These are phyloP conservation scores for Phytophthora agathidicida DNA, from an alignment of 352 stramenopile genomes.

Conservation along the genomic window DNA sequence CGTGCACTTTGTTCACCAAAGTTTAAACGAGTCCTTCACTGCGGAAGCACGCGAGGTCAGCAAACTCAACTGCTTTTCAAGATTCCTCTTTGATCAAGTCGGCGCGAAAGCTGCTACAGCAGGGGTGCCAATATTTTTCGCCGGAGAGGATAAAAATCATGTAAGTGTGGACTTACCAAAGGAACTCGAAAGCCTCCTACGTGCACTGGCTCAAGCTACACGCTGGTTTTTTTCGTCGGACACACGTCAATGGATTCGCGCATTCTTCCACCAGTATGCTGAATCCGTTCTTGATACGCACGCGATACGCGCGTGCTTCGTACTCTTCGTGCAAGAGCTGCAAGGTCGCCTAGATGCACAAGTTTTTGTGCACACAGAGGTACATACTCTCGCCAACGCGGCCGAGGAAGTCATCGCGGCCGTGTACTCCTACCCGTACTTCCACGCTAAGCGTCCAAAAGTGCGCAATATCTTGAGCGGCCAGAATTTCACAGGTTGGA, in stretches of 20 bases:
- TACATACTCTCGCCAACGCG: slow-evolving; percentile 48
- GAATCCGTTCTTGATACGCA: slow-evolving; percentile 44
- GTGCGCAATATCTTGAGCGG: slow-evolving; percentile 60
- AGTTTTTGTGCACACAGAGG: slow-evolving; percentile 46
- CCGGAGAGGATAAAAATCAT: too few species aligned
- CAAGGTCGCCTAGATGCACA: slow-evolving; percentile 52
- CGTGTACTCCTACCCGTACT: slow-evolving; percentile 62
- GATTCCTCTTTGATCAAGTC: slow-evolving; percentile 46
- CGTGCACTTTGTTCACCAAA: slow-evolving; percentile 43
- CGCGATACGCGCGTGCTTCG: slow-evolving; percentile 50
- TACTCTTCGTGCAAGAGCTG: slow-evolving; percentile 46
- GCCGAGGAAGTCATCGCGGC: slow-evolving; percentile 69
- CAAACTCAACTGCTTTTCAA: slow-evolving; percentile 57
- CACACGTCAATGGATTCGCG: slow-evolving; percentile 45
- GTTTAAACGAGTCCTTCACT: slow-evolving; percentile 38
- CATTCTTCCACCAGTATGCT: slow-evolving; percentile 49
- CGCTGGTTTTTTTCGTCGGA: slow-evolving; percentile 63
- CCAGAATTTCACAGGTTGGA: slow-evolving; percentile 63
- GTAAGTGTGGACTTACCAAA: too few species aligned
- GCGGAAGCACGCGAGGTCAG: slow-evolving; percentile 1
- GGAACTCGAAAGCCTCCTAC: slow-evolving; percentile 50
- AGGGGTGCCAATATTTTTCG: slow-evolving; percentile 1
- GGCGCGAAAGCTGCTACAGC: slow-evolving; percentile 2
- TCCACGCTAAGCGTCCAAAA: slow-evolving; percentile 42
- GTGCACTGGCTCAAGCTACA: slow-evolving; percentile 38